phyloP scores from a whole-genome alignment of 1,284 basidiomycete species.

The Ceratobasidium sp. region DNA sequence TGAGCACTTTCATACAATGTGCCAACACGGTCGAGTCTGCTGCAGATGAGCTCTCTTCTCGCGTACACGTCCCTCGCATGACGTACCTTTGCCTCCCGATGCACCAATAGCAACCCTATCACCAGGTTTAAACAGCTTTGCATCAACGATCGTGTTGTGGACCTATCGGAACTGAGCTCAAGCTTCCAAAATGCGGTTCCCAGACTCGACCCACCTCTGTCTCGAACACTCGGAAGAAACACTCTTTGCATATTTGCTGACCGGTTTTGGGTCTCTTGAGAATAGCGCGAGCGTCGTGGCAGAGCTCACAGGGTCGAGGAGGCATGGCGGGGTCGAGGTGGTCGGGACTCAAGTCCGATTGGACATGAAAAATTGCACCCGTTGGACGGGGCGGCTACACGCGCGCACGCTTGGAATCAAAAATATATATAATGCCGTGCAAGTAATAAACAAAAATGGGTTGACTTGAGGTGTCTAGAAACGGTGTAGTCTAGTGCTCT shows the following conservation, averaged over 20 bases:
- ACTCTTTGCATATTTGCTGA: constrained; percentile 94
- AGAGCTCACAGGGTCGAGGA: constrained; percentile 79
- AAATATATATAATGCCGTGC: constrained; percentile 25
- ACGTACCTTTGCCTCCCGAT: constrained; percentile 94
- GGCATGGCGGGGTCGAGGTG: constrained; percentile 64
- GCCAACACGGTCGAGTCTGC: constrained; percentile 98
- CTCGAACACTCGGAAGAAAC: constrained; percentile 98
- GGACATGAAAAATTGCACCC: constrained; percentile 4
- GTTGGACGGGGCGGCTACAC: not conserved
- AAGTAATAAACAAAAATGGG: constrained; percentile 28
- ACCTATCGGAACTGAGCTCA: constrained; percentile 59
- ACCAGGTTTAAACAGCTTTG: constrained; percentile 88
- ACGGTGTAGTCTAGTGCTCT: constrained; percentile 21
- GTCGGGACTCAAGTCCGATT: not conserved
- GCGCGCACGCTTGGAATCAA: not conserved
- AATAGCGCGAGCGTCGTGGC: constrained; percentile 83
- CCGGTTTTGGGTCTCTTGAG: constrained; percentile 97
- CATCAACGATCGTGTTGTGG: constrained; percentile 91
- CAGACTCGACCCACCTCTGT: constrained; percentile 68
- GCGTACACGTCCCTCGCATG: constrained; percentile 17
- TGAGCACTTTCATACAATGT: constrained; percentile 95
- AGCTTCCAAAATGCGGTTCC: not conserved
- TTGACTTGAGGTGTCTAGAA: constrained; percentile 20
- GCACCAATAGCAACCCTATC: constrained; percentile 98
- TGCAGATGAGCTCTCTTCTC: constrained; percentile 31